Base-by-base conservation (phyloP, 805 yeast species). In the Candida broadrunensis region DNA sequence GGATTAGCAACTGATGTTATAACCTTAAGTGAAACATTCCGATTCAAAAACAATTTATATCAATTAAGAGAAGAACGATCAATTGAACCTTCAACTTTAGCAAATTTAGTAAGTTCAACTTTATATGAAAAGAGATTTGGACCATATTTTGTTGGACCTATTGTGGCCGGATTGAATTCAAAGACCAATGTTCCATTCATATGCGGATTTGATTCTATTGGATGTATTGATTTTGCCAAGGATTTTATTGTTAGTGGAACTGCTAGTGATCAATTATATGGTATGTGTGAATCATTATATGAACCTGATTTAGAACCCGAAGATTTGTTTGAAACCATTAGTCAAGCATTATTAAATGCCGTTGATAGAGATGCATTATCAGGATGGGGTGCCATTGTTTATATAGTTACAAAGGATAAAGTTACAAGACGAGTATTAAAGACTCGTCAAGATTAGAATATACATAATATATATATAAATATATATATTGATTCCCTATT, bases 381-480 rank as follows among this genome's bases (percentile, higher is more conserved):
- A 23, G 99, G 99, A 50, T 93, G 97, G 97, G 99, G 99, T 56
- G 97, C 96, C 7, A 85, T 88, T 14, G 98, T 93, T 18, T 91
- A 91, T 65, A 72, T 93, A 41, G 80, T 93, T 38, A 87, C 95
- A 35, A 89, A 89, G 67, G 98, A 91, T 60, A 86, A 88, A 65
- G 95, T 93, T 43, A 78, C 81, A 40, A 89, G 84, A 70, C 81
- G 95, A 58, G 80, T 85, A 54, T 78, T 93, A 67, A 90, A 84
- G 72, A 88, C 97, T 42, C 85, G 99, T 66, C 98, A 91, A 73
- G 99, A 93, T 77, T 93, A 76, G 65, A 32, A 9, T 21, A 21
- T 21, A 9, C 9, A 21, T 7, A 21, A 7, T 21, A 21, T 9
- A 21, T 7, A 21, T 7, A 21, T 9, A 21, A 21, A 21, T 21